phyloP scores from a whole-genome alignment of 441 rosid genomes.

The Raphanus hybrid region DNA sequence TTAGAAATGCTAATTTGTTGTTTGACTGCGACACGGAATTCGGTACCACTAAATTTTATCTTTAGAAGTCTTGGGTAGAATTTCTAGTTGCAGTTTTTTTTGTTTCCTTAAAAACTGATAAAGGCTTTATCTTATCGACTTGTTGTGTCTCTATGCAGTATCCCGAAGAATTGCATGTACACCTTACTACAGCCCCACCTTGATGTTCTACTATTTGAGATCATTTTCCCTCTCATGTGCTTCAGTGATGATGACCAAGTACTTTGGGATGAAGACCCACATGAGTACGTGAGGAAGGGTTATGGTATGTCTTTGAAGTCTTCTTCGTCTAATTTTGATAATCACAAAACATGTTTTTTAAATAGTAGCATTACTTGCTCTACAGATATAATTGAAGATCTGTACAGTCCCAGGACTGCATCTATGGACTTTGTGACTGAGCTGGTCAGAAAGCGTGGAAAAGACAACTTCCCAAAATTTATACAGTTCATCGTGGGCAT shows the following conservation, averaged over 20 bases:
- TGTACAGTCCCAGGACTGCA: slow-evolving; percentile 90
- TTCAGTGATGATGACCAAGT: slow-evolving; percentile 96
- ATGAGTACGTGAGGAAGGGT: slow-evolving; percentile 99
- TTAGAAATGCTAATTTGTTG: background rate
- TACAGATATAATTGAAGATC: slow-evolving; percentile 87
- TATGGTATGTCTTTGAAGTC: slow-evolving; percentile 68
- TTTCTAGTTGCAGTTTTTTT: slow-evolving; percentile 15
- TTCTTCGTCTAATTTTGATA: slow-evolving; percentile 27
- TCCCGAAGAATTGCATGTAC: slow-evolving; percentile 88
- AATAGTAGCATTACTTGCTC: slow-evolving; percentile 27
- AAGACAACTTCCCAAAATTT: slow-evolving; percentile 74
- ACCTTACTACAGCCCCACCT: slow-evolving; percentile 83
- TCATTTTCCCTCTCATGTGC: slow-evolving; percentile 97
- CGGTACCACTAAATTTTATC: slow-evolving; percentile 9
- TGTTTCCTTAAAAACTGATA: slow-evolving; percentile 16
- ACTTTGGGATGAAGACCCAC: slow-evolving; percentile 99
- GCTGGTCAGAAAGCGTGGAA: slow-evolving; percentile 86
- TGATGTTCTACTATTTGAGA: slow-evolving; percentile 87
- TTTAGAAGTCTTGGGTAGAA: slow-evolving; percentile 5
- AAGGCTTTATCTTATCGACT: background rate
- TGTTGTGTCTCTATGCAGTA: slow-evolving; percentile 57
- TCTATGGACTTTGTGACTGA: slow-evolving; percentile 91
- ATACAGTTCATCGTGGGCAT: slow-evolving; percentile 73
- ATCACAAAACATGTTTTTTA: slow-evolving; percentile 1
- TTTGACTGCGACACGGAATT: background rate